These are phyloP conservation scores for Fusarium coicis DNA, from an alignment of 2,329 filamentous ascomycete species.

Conservation along the genomic window DNA sequence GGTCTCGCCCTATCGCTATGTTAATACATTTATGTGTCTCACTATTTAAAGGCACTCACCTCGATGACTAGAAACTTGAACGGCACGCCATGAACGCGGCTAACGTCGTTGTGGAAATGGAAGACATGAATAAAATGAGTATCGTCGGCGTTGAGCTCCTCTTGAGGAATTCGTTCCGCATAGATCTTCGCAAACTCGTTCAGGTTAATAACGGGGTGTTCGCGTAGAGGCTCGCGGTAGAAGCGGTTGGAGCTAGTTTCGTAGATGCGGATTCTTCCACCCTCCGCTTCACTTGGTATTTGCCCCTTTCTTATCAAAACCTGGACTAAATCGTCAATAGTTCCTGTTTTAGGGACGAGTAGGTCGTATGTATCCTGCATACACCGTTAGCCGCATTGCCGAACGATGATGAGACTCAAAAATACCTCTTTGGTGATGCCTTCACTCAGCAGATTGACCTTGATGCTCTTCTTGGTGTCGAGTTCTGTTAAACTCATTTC, in stretches of 20 bases:
- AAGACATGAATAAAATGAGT: constrained; percentile 79
- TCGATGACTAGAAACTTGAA: constrained; percentile 90
- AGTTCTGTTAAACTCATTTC: constrained; percentile 94
- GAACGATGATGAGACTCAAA: constrained; percentile 10
- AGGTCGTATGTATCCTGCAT: constrained; percentile 79
- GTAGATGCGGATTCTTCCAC: constrained; percentile 79
- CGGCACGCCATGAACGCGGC: constrained; percentile 84
- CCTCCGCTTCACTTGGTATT: constrained; percentile 76
- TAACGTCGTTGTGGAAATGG: constrained; percentile 92
- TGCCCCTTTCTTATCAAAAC: constrained; percentile 83
- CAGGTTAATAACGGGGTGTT: constrained; percentile 80
- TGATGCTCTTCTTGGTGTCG: constrained; percentile 90
- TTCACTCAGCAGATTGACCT: constrained; percentile 86
- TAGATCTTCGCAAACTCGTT: constrained; percentile 87
- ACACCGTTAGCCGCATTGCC: constrained; percentile 6
- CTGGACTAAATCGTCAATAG: constrained; percentile 79
- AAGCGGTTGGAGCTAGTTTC: constrained; percentile 87
- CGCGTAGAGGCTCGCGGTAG: constrained; percentile 77
- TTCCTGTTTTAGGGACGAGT: constrained; percentile 87
- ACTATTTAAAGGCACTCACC: constrained; percentile 59
- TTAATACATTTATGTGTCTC: background rate
- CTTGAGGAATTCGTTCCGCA: constrained; percentile 82
- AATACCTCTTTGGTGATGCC: constrained; percentile 89
- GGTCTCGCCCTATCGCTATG: constrained; percentile 72
- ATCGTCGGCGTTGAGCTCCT: constrained; percentile 69